phyloP scores from a whole-genome alignment of 495 filamentous ascomycete species.

The Xylaria palmicola region DNA sequence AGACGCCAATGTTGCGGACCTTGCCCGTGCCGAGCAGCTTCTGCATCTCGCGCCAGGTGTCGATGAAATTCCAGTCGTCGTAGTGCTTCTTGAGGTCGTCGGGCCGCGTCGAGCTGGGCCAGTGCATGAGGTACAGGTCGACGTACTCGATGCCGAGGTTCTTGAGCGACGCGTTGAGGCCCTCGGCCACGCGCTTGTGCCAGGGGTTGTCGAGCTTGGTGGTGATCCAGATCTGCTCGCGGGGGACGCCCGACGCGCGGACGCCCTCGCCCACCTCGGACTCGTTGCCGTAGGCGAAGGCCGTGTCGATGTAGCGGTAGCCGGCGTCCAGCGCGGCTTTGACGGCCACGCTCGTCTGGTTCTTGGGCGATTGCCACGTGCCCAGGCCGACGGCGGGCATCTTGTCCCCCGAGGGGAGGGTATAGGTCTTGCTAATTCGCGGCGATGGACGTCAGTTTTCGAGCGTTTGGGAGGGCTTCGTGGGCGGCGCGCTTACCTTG shows the following conservation, averaged over 20 bases:
- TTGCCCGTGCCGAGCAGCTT: constrained; percentile 77
- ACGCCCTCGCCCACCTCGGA: constrained; percentile 78
- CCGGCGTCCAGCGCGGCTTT: constrained; percentile 72
- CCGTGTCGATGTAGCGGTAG: constrained; percentile 60
- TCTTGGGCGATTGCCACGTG: constrained; percentile 68
- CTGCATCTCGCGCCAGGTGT: constrained; percentile 84
- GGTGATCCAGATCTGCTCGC: constrained; percentile 80
- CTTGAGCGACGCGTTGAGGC: constrained; percentile 66
- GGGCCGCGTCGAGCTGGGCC: constrained; percentile 59
- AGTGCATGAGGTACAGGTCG: constrained; percentile 85
- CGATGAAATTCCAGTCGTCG: constrained; percentile 72
- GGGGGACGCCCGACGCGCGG: constrained; percentile 73
- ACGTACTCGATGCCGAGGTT: constrained; percentile 73
- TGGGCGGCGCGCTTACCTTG: constrained; percentile 23
- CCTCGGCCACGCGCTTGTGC: constrained; percentile 67
- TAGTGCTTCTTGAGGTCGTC: constrained; percentile 41
- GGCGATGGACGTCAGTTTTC: neutral
- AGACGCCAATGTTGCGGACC: constrained; percentile 78
- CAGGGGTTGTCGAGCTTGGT: constrained; percentile 85
- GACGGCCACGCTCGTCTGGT: constrained; percentile 60
- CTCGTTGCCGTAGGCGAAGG: constrained; percentile 85
- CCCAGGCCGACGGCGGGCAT: constrained; percentile 82
- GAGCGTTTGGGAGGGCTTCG: neutral
- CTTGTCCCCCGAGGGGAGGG: constrained; percentile 75
- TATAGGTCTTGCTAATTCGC: constrained; percentile 56